phyloP scores from a whole-genome alignment of 768 basidiomycete species.

The Hypholoma sublateritium region DNA sequence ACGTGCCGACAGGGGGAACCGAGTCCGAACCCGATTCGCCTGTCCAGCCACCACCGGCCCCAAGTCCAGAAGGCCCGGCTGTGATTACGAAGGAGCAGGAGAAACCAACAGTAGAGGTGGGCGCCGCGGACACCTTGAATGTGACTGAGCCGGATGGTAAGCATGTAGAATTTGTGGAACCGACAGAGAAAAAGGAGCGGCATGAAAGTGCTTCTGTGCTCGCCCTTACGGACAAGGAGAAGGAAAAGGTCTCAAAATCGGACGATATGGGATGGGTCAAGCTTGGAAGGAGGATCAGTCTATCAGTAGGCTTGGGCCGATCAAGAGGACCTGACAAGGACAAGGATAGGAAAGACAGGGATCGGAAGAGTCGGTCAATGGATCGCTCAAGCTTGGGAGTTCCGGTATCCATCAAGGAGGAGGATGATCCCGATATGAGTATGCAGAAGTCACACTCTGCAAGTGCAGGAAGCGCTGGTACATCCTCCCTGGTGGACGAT shows the following conservation, averaged over 20 bases:
- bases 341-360: constrained; percentile 31
- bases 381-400: constrained; percentile 23
- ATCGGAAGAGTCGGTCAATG: constrained; percentile 33
- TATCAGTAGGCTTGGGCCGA: constrained; percentile 49
- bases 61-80: constrained; percentile 4
- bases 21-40: constrained; percentile 8
- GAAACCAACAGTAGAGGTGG: constrained; percentile 17
- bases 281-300: constrained; percentile 61
- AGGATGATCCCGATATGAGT: constrained; percentile 6
- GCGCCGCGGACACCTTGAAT: constrained; percentile 28
- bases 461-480: neutral
- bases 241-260: constrained; percentile 23
- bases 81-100: constrained; percentile 7
- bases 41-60: constrained; percentile 1
- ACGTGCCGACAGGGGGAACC: constrained; percentile 16
- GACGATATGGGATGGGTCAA: constrained; percentile 50
- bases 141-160: constrained; percentile 30
- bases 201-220: constrained; percentile 2
- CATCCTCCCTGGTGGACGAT: neutral
- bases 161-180: constrained; percentile 36
- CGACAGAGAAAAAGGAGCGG: constrained; percentile 9
- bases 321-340: constrained; percentile 33
- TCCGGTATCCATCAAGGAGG: constrained; percentile 17
- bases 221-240: constrained; percentile 9
- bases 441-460: constrained; percentile 18